Evolutionary conservation across 805 yeast species (phyloP).

Genomic region (Isabelozyma pseudorhagii): DNA sequence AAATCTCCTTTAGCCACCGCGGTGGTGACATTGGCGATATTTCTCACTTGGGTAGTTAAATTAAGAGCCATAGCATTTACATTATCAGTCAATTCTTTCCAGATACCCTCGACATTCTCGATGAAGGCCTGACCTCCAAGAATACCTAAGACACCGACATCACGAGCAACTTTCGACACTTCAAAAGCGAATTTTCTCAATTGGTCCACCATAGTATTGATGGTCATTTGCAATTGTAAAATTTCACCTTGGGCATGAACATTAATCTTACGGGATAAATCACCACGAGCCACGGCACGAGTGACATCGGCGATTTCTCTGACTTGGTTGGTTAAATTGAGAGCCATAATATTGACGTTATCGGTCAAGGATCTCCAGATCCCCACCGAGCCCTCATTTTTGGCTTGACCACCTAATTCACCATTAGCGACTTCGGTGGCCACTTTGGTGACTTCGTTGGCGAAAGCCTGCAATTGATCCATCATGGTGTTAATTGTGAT

Average conservation of each 20-base stretch:
- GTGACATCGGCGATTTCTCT: constrained; percentile 89
- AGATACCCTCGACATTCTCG: constrained; percentile 77
- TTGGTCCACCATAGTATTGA: constrained; percentile 87
- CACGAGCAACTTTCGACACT: constrained; percentile 82
- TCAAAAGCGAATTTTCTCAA: constrained; percentile 80
- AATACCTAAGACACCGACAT: constrained; percentile 86
- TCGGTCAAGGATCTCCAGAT: constrained; percentile 84
- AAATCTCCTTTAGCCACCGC: constrained; percentile 85
- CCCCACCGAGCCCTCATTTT: constrained; percentile 80
- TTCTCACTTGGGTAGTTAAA: constrained; percentile 83
- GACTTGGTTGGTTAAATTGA: constrained; percentile 65
- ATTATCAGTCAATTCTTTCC: constrained; percentile 85
- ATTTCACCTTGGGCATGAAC: constrained; percentile 93
- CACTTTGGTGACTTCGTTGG: constrained; percentile 76
- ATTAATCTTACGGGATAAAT: constrained; percentile 74
- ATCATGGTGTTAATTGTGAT: constrained; percentile 84
- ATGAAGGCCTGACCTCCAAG: constrained; percentile 86
- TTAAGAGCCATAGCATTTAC: constrained; percentile 89
- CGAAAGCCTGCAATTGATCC: constrained; percentile 80
- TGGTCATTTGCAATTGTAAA: constrained; percentile 78
- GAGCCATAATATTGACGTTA: constrained; percentile 85
- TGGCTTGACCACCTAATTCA: constrained; percentile 85
- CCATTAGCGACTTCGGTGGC: constrained; percentile 92
- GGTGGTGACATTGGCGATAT: constrained; percentile 82
- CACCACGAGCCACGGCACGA: constrained; percentile 85